Conservation (phyloP, 345 rosid genomes). For the Salix suchowensis region DNA sequence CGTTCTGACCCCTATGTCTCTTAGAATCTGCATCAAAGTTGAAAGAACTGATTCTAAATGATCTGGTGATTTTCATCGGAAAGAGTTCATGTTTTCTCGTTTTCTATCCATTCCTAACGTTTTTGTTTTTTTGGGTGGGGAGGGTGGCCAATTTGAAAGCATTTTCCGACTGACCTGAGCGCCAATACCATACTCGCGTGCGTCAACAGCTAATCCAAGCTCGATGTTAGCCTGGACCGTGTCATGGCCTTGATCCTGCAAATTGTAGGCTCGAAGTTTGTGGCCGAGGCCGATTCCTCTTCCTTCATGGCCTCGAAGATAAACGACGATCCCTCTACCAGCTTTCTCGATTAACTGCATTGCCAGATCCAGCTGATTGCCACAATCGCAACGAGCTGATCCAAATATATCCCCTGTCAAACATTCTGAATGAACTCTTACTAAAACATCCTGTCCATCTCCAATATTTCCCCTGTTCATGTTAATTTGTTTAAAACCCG, state of each 20-base stretch:
- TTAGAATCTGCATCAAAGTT: constrained; percentile 47
- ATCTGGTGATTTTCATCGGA: no score
- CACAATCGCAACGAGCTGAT: constrained; percentile 83
- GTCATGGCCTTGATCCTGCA: constrained; percentile 88
- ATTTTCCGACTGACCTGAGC: constrained; percentile 62
- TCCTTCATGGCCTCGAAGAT: constrained; percentile 90
- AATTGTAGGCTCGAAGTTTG: constrained; percentile 73
- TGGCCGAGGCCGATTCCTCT: constrained; percentile 91
- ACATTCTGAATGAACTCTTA: constrained; percentile 88
- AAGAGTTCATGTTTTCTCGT: no score
- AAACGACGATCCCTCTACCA: constrained; percentile 68
- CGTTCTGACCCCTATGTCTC: constrained; percentile 72
- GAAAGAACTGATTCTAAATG: neutral
- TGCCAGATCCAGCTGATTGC: constrained; percentile 71
- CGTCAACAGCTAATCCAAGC: constrained; percentile 77
- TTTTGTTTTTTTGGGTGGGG: neutral
- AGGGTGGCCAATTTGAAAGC: neutral
- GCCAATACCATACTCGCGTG: constrained; percentile 84
- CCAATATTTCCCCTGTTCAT: constrained; percentile 65
- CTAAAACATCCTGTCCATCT: constrained; percentile 74
- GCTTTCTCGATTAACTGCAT: constrained; percentile 67
- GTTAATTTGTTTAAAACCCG: constrained; percentile 2
- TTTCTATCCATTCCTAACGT: neutral
- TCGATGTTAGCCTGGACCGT: constrained; percentile 82
- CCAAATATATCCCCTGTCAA: constrained; percentile 82